phyloP scores from a whole-genome alignment of 2,329 filamentous ascomycete species.

The Pyrenochaeta sp. region DNA sequence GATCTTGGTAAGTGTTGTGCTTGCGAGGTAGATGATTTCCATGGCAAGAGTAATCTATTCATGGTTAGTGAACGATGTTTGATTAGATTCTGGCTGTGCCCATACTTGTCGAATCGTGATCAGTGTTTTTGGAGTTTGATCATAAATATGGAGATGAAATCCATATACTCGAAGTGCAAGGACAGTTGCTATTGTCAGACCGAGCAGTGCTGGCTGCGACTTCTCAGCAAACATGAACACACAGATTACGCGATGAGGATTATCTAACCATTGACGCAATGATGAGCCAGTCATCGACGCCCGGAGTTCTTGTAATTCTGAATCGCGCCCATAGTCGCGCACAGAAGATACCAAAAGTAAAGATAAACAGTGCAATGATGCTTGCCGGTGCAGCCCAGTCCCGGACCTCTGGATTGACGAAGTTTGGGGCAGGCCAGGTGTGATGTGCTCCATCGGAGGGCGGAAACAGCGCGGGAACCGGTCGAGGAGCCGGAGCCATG shows the following conservation, averaged over 20 bases:
- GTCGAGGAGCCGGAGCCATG: conserved; percentile 5
- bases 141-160: conserved; percentile 18
- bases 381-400: conserved; percentile 12
- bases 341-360: conserved; percentile 17
- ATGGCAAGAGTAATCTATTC: conserved; percentile 21
- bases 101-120: conserved; percentile 11
- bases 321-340: conserved; percentile 24
- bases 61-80: no score
- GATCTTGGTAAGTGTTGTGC: conserved; percentile 23
- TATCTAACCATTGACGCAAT: conserved; percentile 20
- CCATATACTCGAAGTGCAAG: conserved; percentile 16
- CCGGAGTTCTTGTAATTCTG: conserved; percentile 13
- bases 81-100: no score
- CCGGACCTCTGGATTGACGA: conserved; percentile 10
- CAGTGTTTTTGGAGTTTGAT: conserved; percentile 18
- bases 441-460: conserved; percentile 10
- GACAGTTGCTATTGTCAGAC: conserved; percentile 14
- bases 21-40: conserved; percentile 26
- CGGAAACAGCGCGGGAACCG: conserved; percentile 14
- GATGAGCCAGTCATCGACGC: conserved; percentile 26
- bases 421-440: conserved; percentile 17
- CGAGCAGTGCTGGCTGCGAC: conserved; percentile 8
- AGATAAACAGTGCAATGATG: conserved; percentile 14
- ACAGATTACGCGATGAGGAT: background rate
- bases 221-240: background rate